phyloP scores from a whole-genome alignment of 2,329 filamentous ascomycete genomes.

The Botrytis byssoidea region DNA sequence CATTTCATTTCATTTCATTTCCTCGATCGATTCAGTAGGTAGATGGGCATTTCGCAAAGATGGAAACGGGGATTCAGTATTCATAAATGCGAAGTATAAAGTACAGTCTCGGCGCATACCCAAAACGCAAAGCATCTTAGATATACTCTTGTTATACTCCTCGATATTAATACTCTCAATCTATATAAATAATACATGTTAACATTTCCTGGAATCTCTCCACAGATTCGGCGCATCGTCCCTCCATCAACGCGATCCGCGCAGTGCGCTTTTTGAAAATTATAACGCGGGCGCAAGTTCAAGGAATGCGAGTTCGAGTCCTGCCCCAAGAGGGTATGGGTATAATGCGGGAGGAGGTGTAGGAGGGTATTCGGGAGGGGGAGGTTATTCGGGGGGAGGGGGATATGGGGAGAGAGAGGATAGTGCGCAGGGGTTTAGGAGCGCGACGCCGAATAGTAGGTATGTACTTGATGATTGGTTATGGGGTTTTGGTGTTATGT shows the following conservation, averaged over 20 bases:
- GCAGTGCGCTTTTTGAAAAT: conserved; percentile 72
- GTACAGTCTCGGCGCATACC: neutral
- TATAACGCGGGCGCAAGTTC: conserved; percentile 55
- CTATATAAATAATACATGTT: neutral
- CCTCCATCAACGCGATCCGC: conserved; percentile 71
- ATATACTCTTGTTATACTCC: neutral
- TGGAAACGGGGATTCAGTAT: neutral
- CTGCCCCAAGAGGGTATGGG: conserved; percentile 45
- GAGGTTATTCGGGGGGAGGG: conserved; percentile 19
- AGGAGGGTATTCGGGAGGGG: conserved; percentile 31
- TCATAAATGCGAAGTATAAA: neutral
- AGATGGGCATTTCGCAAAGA: neutral
- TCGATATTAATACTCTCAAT: neutral
- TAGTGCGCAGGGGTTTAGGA: conserved; percentile 49
- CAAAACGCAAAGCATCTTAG: neutral
- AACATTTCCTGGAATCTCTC: neutral
- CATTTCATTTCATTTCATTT: neutral
- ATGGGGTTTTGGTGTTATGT: neutral
- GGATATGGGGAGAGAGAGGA: conserved; percentile 1
- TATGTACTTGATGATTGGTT: conserved; percentile 42
- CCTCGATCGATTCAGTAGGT: neutral
- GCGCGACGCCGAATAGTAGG: conserved; percentile 71
- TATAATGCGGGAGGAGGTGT: conserved; percentile 46
- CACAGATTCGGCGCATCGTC: conserved; percentile 64
- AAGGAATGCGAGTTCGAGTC: conserved; percentile 22